Conservation (phyloP, 2,329 filamentous ascomycete genomes). For the Arachnopeziza araneosa region DNA sequence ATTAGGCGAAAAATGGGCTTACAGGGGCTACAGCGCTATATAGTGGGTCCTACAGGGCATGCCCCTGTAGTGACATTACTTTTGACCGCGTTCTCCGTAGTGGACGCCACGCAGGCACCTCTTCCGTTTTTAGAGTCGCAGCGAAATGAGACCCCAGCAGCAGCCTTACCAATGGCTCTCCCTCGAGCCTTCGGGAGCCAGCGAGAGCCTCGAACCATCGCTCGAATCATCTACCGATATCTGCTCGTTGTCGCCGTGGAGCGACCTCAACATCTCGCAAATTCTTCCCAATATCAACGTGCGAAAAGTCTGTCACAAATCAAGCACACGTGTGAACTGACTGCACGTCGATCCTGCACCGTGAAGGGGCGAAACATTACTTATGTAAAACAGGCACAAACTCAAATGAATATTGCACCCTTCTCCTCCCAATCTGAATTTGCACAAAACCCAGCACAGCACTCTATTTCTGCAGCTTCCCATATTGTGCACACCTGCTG, state of each 20-base stretch:
- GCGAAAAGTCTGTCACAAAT: not conserved
- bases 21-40: no score
- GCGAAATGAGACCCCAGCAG: not conserved
- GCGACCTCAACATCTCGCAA: no score
- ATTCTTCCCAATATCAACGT: not conserved
- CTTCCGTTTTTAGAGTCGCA: not conserved
- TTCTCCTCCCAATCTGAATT: not conserved
- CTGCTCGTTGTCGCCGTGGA: no score
- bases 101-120: not conserved
- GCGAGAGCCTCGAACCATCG: slow-evolving; percentile 39
- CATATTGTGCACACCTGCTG: not conserved
- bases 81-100: no score
- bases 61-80: no score
- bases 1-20: no score
- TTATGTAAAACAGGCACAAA: not conserved
- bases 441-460: not conserved
- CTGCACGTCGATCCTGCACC: not conserved
- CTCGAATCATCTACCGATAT: not conserved
- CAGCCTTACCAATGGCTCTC: slow-evolving; percentile 3
- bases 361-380: not conserved
- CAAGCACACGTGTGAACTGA: not conserved
- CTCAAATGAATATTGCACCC: not conserved
- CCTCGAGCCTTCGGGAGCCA: slow-evolving; percentile 30
- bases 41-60: no score
- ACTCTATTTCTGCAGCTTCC: not conserved